Evolutionary conservation across 108 stramenopile genomes (phyloP).

Genomic region (Stephanodiscus triporus): DNA sequence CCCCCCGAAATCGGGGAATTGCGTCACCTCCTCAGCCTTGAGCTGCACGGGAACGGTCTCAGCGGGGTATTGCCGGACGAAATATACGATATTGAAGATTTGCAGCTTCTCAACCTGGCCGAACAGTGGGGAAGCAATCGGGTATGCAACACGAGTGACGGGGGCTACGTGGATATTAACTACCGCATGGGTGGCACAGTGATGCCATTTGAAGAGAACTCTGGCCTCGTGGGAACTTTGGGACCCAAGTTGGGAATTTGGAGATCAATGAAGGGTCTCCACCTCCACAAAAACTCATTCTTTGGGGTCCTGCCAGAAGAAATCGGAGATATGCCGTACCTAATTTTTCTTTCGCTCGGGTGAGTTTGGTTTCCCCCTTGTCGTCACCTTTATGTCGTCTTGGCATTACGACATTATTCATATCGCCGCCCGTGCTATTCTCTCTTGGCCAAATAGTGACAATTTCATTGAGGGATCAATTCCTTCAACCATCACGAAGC

Average conservation of each 20-base stretch:
- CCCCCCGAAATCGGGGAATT: slow-evolving; percentile 23
- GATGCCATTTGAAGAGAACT: background rate
- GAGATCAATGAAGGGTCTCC: slow-evolving; percentile 34
- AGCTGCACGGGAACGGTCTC: slow-evolving; percentile 28
- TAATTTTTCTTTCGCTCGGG: background rate
- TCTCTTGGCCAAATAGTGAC: slow-evolving; percentile 17
- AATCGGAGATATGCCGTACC: slow-evolving; percentile 41
- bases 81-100: slow-evolving; percentile 21
- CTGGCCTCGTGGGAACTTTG: slow-evolving; percentile 12
- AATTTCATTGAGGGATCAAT: slow-evolving; percentile 47
- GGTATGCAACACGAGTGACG: slow-evolving; percentile 12
- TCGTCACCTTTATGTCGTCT: slow-evolving; percentile 40
- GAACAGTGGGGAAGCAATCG: slow-evolving; percentile 17
- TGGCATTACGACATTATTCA: slow-evolving; percentile 18
- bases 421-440: no score
- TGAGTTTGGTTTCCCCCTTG: slow-evolving; percentile 22
- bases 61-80: slow-evolving; percentile 7
- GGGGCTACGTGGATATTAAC: slow-evolving; percentile 4
- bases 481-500: slow-evolving; percentile 44
- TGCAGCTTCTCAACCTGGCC: slow-evolving; percentile 28
- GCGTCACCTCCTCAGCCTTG: slow-evolving; percentile 11
- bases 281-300: slow-evolving; percentile 51
- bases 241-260: slow-evolving; percentile 5
- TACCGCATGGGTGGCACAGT: slow-evolving; percentile 14
- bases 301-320: slow-evolving; percentile 56